These are phyloP conservation scores for Verticillium isaacii DNA, from an alignment of 2,329 filamentous ascomycete genomes.

Conservation along the genomic window DNA sequence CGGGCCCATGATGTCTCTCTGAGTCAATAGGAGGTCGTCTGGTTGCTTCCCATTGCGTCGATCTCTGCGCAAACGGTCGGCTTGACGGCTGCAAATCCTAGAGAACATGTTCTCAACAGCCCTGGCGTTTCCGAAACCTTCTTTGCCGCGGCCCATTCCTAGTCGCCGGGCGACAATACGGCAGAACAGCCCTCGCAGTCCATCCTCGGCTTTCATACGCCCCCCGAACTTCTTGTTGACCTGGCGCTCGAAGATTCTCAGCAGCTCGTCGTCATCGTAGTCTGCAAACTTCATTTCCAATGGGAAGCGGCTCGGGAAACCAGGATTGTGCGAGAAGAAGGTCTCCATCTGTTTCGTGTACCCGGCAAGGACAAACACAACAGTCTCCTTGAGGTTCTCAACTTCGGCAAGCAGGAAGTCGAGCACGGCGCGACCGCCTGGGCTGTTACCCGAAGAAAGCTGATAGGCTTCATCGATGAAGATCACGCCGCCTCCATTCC, in stretches of 20 bases:
- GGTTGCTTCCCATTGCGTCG: conserved; percentile 31
- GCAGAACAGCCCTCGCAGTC: conserved; percentile 54
- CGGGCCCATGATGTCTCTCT: conserved; percentile 68
- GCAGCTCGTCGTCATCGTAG: conserved; percentile 61
- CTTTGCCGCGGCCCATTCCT: conserved; percentile 55
- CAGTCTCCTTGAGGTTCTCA: conserved; percentile 64
- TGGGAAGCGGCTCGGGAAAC: conserved; percentile 66
- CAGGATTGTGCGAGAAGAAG: conserved; percentile 71
- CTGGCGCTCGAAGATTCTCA: conserved; percentile 51
- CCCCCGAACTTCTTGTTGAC: conserved; percentile 49
- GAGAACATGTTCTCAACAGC: conserved; percentile 59
- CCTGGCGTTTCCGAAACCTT: conserved; percentile 71
- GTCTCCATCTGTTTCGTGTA: conserved; percentile 72
- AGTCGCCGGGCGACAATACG: conserved; percentile 59
- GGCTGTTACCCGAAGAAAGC: conserved; percentile 53
- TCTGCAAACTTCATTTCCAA: conserved; percentile 62
- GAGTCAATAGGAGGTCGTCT: conserved; percentile 56
- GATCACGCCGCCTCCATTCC: conserved; percentile 59
- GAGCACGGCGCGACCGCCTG: conserved; percentile 56
- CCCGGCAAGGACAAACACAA: conserved; percentile 69
- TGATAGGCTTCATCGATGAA: conserved; percentile 83
- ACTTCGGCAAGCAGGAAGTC: conserved; percentile 70
- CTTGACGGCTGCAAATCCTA: conserved; percentile 53
- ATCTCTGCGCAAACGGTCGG: conserved; percentile 46
- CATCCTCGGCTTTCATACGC: conserved; percentile 56